Conservation (phyloP, 257 asterid species). For the Echium plantagineum region DNA sequence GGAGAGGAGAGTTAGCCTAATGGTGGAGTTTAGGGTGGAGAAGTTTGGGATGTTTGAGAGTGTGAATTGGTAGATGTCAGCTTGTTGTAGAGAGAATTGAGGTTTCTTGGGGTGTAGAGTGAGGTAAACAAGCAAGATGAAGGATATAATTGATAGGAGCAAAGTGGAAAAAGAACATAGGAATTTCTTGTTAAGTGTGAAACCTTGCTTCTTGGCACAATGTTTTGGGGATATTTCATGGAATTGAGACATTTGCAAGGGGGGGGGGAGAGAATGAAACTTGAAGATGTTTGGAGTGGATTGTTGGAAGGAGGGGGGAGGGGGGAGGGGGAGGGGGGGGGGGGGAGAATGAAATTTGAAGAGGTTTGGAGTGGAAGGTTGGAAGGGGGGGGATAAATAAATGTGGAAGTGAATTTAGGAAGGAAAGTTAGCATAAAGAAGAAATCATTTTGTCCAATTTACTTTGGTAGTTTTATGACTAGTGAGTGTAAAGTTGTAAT, state of each 20-base stretch:
- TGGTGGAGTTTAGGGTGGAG: slow-evolving; percentile 70
- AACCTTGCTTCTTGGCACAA: slow-evolving; percentile 46
- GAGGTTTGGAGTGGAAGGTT: slow-evolving; percentile 9
- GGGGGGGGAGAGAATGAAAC: neutral
- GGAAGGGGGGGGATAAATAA: slow-evolving; percentile 16
- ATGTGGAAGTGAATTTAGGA: slow-evolving; percentile 16
- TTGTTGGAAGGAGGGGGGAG: slow-evolving; percentile 16
- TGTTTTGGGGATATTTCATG: slow-evolving; percentile 69
- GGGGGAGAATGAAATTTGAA: neutral
- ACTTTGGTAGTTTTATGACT: slow-evolving; percentile 18
- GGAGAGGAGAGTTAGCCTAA: slow-evolving; percentile 8
- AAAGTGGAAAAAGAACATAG: slow-evolving; percentile 38
- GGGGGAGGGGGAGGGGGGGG: slow-evolving; percentile 10
- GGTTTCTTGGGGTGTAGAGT: slow-evolving; percentile 80
- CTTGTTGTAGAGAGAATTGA: slow-evolving; percentile 46
- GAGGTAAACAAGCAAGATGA: slow-evolving; percentile 62
- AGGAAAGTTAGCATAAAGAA: slow-evolving; percentile 13
- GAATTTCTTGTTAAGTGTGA: slow-evolving; percentile 28
- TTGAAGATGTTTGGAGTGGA: slow-evolving; percentile 4
- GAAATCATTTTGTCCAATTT: slow-evolving; percentile 28
- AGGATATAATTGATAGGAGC: slow-evolving; percentile 45
- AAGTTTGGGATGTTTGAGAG: slow-evolving; percentile 60
- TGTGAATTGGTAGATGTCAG: slow-evolving; percentile 58
- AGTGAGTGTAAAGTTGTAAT: neutral
- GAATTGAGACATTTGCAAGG: slow-evolving; percentile 13